Percentiles rank a stretch among this genome's conserved stretches.
These are phyloP conservation scores for Colletotrichum spinosum DNA, from an alignment of 2,329 filamentous ascomycete species.

Conservation along the genomic window DNA sequence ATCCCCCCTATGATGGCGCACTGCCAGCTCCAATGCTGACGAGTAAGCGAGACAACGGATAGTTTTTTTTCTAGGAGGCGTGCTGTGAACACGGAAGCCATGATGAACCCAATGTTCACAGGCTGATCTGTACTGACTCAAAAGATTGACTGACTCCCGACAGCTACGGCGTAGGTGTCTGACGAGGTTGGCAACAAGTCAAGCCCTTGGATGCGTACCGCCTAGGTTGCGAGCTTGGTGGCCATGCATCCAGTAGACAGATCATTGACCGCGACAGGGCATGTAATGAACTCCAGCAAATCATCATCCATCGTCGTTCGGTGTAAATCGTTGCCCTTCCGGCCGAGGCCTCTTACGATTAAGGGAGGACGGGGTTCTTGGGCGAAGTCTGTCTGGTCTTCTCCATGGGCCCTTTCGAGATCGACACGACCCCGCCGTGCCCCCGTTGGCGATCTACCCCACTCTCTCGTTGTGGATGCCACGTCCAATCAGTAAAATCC, in stretches of 20 bases:
- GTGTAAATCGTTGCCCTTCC: conserved; percentile 51
- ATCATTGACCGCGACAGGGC: conserved; percentile 35
- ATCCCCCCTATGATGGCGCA: conserved; percentile 52
- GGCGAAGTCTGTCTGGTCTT: too few species aligned
- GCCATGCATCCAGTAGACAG: neutral
- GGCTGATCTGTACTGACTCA: conserved; percentile 18
- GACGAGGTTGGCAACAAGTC: conserved; percentile 47
- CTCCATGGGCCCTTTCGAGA: too few species aligned
- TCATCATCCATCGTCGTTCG: conserved; percentile 48
- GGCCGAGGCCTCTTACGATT: conserved; percentile 40
- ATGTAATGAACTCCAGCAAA: conserved; percentile 49
- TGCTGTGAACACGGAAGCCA: conserved; percentile 57
- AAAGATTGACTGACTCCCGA: conserved; percentile 21
- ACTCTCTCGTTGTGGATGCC: too few species aligned
- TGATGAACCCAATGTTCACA: conserved; percentile 49
- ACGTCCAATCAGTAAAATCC: too few species aligned
- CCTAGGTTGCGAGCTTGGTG: conserved; percentile 46
- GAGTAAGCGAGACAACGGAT: conserved; percentile 46
- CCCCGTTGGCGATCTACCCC: too few species aligned
- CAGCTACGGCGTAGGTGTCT: conserved; percentile 51
- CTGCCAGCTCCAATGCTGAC: conserved; percentile 42
- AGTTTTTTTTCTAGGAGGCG: conserved; percentile 55
- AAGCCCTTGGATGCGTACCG: conserved; percentile 47
- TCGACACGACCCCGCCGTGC: too few species aligned
- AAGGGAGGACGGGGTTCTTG: too few species aligned